phyloP scores from a whole-genome alignment of 2,329 filamentous ascomycete species.

The Monosporascus ibericus region DNA sequence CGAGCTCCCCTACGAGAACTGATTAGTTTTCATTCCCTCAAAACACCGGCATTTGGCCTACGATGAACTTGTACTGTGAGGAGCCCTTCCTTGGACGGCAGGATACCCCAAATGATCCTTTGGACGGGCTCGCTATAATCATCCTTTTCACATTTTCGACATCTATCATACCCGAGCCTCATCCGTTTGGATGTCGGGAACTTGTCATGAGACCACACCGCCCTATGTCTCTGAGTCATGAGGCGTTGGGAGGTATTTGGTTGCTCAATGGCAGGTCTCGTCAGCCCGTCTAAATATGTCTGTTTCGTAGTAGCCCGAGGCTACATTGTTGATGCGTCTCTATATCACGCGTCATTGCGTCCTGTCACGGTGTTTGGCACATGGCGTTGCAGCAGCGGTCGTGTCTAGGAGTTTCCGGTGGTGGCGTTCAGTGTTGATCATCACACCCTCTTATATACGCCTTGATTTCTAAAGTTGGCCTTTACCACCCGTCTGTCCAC shows the following conservation, averaged over 20 bases:
- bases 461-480: neutral
- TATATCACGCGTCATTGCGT: slow-evolving; percentile 4
- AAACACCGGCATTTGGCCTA: slow-evolving; percentile 3
- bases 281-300: slow-evolving; percentile 1
- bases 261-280: slow-evolving; percentile 3
- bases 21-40: slow-evolving; percentile 1
- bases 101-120: slow-evolving; percentile 1
- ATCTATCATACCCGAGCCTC: neutral
- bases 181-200: neutral
- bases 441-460: slow-evolving; percentile 4
- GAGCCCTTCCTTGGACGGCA: neutral
- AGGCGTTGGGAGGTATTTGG: slow-evolving; percentile 2
- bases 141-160: neutral
- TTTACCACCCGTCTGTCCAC: neutral
- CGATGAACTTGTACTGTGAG: slow-evolving; percentile 7
- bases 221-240: slow-evolving; percentile 12
- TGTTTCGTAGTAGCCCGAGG: slow-evolving; percentile 12
- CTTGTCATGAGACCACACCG: neutral
- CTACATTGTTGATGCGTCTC: slow-evolving; percentile 16
- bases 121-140: neutral
- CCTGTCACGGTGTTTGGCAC: slow-evolving; percentile 7
- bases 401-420: slow-evolving; percentile 11
- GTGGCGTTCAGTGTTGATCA: slow-evolving; percentile 13
- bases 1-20: slow-evolving; percentile 30
- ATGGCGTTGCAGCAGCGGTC: slow-evolving; percentile 11